These are phyloP conservation scores for Cordyceps sp. DNA, from an alignment of 2,329 filamentous ascomycete species.

Conservation along the genomic window DNA sequence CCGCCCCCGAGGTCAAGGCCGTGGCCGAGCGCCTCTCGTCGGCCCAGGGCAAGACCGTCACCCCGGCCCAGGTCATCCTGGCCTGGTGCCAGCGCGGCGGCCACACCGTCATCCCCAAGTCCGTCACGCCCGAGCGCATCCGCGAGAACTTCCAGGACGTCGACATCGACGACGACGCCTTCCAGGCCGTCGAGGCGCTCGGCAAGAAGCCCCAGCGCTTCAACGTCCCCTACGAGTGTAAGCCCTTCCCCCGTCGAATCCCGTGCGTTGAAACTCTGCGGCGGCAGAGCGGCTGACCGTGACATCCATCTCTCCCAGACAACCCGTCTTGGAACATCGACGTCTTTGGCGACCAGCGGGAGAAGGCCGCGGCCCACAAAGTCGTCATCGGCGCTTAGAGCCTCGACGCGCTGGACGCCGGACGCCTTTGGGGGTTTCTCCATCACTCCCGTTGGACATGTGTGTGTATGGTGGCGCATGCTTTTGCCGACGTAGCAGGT, in stretches of 20 bases:
- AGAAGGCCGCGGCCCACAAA: constrained; percentile 30
- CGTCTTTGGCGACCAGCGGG: constrained; percentile 35
- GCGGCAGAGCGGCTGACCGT: not conserved
- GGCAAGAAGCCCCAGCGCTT: constrained; percentile 32
- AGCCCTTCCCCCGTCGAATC: constrained; percentile 9
- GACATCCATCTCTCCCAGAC: constrained; percentile 14
- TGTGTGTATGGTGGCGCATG: too few species aligned
- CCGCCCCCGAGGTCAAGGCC: constrained; percentile 36
- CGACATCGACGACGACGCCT: constrained; percentile 40
- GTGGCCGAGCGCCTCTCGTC: constrained; percentile 30
- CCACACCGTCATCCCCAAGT: constrained; percentile 61
- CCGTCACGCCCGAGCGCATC: constrained; percentile 50
- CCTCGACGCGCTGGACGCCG: too few species aligned
- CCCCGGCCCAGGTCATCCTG: constrained; percentile 29
- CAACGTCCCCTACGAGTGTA: constrained; percentile 26
- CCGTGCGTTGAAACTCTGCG: not conserved
- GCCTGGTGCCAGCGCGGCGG: constrained; percentile 43
- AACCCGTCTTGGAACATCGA: constrained; percentile 38
- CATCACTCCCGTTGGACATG: too few species aligned
- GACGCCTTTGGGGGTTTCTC: too few species aligned
- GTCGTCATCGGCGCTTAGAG: constrained; percentile 19
- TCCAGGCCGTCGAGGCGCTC: constrained; percentile 43
- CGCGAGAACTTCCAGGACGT: constrained; percentile 53
- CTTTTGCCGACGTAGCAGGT: too few species aligned
- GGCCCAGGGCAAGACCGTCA: constrained; percentile 19